Evolutionary conservation across 176 grass and related monocot species (phyloP).

Genomic region (Thalia dealbata): DNA sequence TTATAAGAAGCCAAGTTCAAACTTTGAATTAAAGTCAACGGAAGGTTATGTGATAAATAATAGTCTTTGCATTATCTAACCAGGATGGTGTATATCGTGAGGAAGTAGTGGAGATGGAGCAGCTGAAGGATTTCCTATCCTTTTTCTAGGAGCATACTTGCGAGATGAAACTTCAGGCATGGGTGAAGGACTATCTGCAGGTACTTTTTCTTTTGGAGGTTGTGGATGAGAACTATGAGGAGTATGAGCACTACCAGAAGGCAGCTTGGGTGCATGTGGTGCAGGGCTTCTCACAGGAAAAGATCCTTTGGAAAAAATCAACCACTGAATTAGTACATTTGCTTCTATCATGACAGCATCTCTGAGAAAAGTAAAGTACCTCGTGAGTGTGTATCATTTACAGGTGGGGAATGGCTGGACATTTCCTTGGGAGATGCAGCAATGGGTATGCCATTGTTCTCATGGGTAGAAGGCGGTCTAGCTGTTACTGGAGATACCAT

Average conservation of each 20-base stretch:
- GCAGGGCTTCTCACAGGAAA: conserved; percentile 54
- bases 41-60: conserved; percentile 12
- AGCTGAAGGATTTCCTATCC: conserved; percentile 39
- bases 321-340: background rate
- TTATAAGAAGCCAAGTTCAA: conserved; percentile 29
- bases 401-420: conserved; percentile 10
- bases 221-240: conserved; percentile 30
- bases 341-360: background rate
- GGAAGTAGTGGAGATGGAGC: conserved; percentile 34
- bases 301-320: conserved; percentile 35
- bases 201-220: conserved; percentile 17
- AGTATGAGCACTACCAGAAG: conserved; percentile 28
- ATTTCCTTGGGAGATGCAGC: background rate
- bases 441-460: background rate
- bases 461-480: conserved; percentile 14
- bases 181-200: conserved; percentile 34
- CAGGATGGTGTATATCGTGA: conserved; percentile 33
- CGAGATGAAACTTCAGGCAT: conserved; percentile 36
- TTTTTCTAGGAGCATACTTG: conserved; percentile 7
- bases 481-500: conserved; percentile 13
- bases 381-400: conserved; percentile 21
- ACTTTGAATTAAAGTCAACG: conserved; percentile 16
- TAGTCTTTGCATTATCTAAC: conserved; percentile 29
- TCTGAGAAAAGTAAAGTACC: conserved; percentile 6
- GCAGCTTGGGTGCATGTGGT: conserved; percentile 34